A percentile compares a stretch with the other conserved stretches of the same genome.
Conservation (phyloP, 2,329 filamentous ascomycete species). For the Juglanconis sp. region DNA sequence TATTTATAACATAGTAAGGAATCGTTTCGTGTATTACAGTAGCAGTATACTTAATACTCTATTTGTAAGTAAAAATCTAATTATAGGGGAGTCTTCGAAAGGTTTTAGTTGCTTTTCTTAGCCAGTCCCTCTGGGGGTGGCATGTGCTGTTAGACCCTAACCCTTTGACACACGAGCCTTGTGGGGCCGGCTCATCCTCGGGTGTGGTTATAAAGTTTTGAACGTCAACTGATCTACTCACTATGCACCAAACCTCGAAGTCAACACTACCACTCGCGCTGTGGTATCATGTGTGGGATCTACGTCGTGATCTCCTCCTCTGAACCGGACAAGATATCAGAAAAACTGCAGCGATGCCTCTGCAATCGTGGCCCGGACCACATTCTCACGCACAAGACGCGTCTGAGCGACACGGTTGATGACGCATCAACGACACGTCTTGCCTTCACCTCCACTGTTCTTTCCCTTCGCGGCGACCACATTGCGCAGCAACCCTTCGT, state of each 20-base stretch:
- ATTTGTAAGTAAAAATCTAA: no score
- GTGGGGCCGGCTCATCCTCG: neutral
- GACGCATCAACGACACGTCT: constrained; percentile 40
- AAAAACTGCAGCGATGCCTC: constrained; percentile 42
- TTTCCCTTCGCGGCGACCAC: constrained; percentile 78
- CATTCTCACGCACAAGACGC: constrained; percentile 40
- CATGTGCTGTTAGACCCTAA: neutral
- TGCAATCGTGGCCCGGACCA: constrained; percentile 60
- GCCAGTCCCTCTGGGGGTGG: no score
- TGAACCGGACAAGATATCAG: constrained; percentile 28
- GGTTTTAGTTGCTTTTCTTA: neutral
- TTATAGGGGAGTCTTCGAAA: no score
- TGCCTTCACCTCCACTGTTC: constrained; percentile 76
- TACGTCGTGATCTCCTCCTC: constrained; percentile 46
- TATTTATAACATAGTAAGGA: neutral
- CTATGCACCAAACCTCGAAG: neutral
- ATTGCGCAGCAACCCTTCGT: constrained; percentile 71
- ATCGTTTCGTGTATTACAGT: neutral
- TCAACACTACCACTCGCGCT: neutral
- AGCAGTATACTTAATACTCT: no score
- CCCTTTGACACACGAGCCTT: neutral
- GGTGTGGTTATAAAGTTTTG: neutral
- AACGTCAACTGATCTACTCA: neutral
- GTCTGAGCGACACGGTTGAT: constrained; percentile 22
- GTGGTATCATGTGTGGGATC: constrained; percentile 57